Evolutionary conservation across 495 filamentous ascomycete genomes (phyloP), one percentile per base, ranked within the genome.

Genomic region (Annulohypoxylon bovei): DNA sequence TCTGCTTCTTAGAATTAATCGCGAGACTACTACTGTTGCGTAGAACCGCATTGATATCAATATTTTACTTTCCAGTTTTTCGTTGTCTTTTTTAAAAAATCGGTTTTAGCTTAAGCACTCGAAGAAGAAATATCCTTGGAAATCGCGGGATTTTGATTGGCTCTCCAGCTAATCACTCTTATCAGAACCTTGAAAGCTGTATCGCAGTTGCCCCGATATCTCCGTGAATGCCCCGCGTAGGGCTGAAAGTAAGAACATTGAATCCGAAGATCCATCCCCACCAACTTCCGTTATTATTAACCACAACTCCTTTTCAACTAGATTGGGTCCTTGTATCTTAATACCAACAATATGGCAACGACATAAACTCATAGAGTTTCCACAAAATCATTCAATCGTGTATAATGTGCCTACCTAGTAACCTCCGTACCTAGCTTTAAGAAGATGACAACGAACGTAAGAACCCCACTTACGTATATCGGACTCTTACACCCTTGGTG

Each of bases 31-130:
- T n/a, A 30, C 44, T 12, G 18, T 32, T 14, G 37, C 46, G 22
- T 28, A 46, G 23, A 58, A 23, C 12, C 39, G 42, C 67, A 70
- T 70, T 62, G 53, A 6, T 39, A 27, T 60, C 28, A 14, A 11
- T 25, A 33, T 28, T 12, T 57, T 46, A 12, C 62, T n/a, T 61
- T 57, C 22, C 54, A 35, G 22, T 58, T 66, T 28, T 25, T 30
- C 47, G 18, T 42, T 18, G n/a, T 20, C n/a, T 18, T 42, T 20
- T 42, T 42, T 40, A 11, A 11, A 35, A 35, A 35, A 40, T 16
- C 4, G 6, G 4, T 20, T 42, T 20, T 42, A 42, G 39, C 9
- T 42, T 42, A 42, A 42, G 39, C 39, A 42, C 8, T 7, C 20
- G 39, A 42, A 42, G 16, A 42, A 42, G 18, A 42, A 42, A 20